Conservation (phyloP, 331 rosid genomes). For the Malus hybrid region DNA sequence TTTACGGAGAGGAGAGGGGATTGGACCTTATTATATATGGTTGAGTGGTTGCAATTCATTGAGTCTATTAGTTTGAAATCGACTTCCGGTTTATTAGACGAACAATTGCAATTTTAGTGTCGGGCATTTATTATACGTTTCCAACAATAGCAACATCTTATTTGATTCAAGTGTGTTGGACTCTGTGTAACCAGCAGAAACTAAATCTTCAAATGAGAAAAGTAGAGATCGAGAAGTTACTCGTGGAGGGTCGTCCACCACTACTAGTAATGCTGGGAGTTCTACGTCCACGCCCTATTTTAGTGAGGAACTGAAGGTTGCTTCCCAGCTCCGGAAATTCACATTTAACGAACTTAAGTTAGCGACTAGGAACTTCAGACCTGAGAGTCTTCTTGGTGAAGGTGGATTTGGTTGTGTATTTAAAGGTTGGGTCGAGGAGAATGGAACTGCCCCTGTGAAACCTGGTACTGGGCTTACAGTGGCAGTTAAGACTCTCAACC, state of each 20-base stretch:
- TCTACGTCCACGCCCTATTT: slow-evolving; percentile 54
- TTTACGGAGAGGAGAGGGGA: neutral
- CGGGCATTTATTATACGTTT: slow-evolving; percentile 6
- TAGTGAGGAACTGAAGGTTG: slow-evolving; percentile 75
- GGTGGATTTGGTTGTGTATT: slow-evolving; percentile 89
- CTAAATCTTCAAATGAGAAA: slow-evolving; percentile 37
- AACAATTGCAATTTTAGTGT: neutral
- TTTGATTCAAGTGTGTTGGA: slow-evolving; percentile 3
- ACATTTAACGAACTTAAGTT: slow-evolving; percentile 65
- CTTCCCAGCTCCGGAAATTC: slow-evolving; percentile 71
- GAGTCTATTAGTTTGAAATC: neutral
- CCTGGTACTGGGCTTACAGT: slow-evolving; percentile 92
- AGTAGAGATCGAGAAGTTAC: slow-evolving; percentile 37
- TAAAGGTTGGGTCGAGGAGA: slow-evolving; percentile 83
- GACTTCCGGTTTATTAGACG: neutral
- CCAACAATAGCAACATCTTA: neutral
- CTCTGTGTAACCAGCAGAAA: slow-evolving; percentile 34
- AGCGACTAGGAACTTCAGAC: slow-evolving; percentile 85
- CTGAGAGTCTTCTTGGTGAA: slow-evolving; percentile 86
- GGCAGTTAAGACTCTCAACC: slow-evolving; percentile 86
- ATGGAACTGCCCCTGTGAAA: slow-evolving; percentile 86
- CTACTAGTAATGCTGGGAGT: slow-evolving; percentile 63
- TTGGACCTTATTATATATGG: neutral
- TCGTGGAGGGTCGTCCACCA: slow-evolving; percentile 51
- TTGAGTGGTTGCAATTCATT: neutral